Base-by-base conservation (phyloP, 2,329 filamentous ascomycete genomes). In the Camillea tinctor region DNA sequence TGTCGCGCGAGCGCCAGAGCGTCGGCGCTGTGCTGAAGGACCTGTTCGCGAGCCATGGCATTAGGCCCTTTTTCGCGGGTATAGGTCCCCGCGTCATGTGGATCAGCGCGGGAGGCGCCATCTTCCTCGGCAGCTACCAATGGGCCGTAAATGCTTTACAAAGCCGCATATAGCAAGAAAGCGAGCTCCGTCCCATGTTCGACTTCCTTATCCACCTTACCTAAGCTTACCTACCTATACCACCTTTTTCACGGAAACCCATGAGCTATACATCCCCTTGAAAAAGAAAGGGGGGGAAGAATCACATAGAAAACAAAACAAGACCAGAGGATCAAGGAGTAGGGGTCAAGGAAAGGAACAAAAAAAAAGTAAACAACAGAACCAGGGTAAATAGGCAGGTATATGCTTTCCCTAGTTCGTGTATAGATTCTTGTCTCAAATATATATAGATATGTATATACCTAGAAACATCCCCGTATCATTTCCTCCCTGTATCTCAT, bases 71-170 rank as follows among this genome's bases (percentile, higher is more conserved):
- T 75, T 92, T 93, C 69, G 85, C 88, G 1, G 91, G 90, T 1
- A 83, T 88, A 52, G 93, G 90, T 17, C 95, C 95, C 1, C 82
- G 95, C 56, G 88, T 97, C 9, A 89, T 92, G 63, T 98, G 95
- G 93, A 99, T 99, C 73, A 95, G 92, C 67, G 89, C 92, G 59
- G 95, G 95, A 2, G 95, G 95, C 1, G 92, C 94, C 11, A 92
- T 99, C 36, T 99, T 99, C 78, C 75, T 98, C 71, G 95, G 94
- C 0, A 94, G 90, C 69, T 97, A 97, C 75, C 92, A 97, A 75
- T 95, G 88, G 86, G 90, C 88, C 21, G 89, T 88, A 68, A 97
- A 97, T 78, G 79, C 86, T 30, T 75, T 96, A 68, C 82, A 85
- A 57, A 78, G 65, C 36, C 36, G 36, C 36, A 44, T 44, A 44